Evolutionary conservation across 179 eudicot species (phyloP).

Genomic region (Silene noctiflora): DNA sequence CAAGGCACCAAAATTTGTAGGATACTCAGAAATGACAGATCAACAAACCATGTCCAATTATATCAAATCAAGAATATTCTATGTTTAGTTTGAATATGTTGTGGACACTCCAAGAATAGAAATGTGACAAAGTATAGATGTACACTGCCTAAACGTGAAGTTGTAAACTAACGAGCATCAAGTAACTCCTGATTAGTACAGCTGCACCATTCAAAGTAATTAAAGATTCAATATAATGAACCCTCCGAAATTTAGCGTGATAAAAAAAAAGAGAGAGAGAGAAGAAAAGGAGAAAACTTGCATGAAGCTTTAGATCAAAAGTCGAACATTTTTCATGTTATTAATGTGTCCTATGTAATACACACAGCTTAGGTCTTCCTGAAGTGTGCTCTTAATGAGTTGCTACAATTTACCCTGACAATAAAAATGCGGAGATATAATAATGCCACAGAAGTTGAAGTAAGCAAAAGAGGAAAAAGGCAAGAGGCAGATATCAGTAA

Average conservation of each 20-base stretch:
- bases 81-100: background rate
- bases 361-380: background rate
- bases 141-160: background rate
- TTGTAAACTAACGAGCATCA: background rate
- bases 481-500: slow-evolving; percentile 28
- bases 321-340: background rate
- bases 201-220: background rate
- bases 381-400: background rate
- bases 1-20: background rate
- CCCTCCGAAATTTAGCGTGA: background rate
- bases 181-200: background rate
- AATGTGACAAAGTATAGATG: background rate
- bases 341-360: background rate
- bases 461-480: background rate
- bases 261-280: too few relatives aligned
- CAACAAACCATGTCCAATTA: background rate
- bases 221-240: background rate
- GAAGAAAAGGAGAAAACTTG: background rate
- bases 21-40: background rate
- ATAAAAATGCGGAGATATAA: background rate
- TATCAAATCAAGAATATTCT: background rate
- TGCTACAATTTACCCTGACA: background rate
- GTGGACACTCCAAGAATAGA: background rate
- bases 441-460: background rate
- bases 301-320: background rate